Percentiles rank a stretch among this genome's conserved stretches.
Evolutionary conservation across 805 yeast genomes (phyloP).

Genomic region (Kluyveromyces siamensis): DNA sequence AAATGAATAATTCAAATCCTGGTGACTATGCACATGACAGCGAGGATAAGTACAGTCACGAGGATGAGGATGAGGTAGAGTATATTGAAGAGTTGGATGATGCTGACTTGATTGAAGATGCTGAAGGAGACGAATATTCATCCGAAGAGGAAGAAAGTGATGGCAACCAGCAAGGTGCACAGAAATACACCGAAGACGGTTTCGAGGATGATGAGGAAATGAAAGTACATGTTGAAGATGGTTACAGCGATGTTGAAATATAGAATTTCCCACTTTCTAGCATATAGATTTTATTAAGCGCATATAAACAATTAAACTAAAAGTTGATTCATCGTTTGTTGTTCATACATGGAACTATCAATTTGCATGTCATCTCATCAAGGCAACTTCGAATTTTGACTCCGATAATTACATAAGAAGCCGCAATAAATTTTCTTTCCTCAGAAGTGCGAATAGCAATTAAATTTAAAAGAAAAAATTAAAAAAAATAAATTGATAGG

Average conservation of each 20-base stretch:
- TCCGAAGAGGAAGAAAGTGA: slow-evolving; percentile 28
- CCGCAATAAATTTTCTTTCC: neutral
- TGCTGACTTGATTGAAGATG: slow-evolving; percentile 38
- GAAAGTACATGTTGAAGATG: slow-evolving; percentile 24
- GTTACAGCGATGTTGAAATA: slow-evolving; percentile 34
- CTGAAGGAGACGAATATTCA: slow-evolving; percentile 29
- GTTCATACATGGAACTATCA: too few relatives aligned
- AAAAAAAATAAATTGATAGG: too few relatives aligned
- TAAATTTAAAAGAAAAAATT: too few relatives aligned
- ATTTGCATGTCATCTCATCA: too few relatives aligned
- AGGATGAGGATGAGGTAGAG: slow-evolving; percentile 44
- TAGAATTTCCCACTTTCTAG: slow-evolving; percentile 2
- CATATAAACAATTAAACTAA: neutral
- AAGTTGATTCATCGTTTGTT: too few relatives aligned
- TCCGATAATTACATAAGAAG: neutral
- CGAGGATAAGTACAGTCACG: slow-evolving; percentile 32
- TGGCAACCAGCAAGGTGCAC: slow-evolving; percentile 29
- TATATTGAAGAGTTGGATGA: slow-evolving; percentile 58
- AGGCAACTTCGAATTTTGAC: neutral
- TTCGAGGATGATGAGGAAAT: slow-evolving; percentile 11
- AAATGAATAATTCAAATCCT: slow-evolving; percentile 27
- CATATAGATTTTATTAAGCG: neutral
- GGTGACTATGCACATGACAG: slow-evolving; percentile 5
- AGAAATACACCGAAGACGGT: slow-evolving; percentile 9
- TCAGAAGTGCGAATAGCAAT: neutral